Percentiles rank a stretch among this genome's conserved stretches.
Conservation (phyloP, 2,329 filamentous ascomycete species). For the Ophiostoma triangulosporum region DNA sequence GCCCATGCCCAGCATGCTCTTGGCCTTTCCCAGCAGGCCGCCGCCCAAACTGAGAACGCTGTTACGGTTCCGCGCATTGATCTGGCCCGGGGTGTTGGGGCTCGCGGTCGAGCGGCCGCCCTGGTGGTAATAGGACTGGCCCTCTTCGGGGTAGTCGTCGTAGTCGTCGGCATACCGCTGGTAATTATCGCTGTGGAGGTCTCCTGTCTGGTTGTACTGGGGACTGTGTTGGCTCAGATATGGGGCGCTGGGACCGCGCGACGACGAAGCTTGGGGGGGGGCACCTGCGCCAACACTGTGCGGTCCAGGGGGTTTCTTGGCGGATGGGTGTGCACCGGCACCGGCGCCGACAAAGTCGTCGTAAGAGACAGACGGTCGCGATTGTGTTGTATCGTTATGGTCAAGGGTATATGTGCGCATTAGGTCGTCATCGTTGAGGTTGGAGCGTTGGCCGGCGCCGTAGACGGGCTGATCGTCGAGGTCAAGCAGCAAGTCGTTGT, state of each 20-base stretch:
- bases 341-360: slow-evolving; percentile 79
- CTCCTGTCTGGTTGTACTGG: slow-evolving; percentile 63
- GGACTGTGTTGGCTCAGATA: slow-evolving; percentile 29
- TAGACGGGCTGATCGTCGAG: slow-evolving; percentile 60
- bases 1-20: slow-evolving; percentile 81
- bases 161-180: slow-evolving; percentile 80
- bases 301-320: slow-evolving; percentile 5
- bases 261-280: slow-evolving; percentile 11
- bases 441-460: slow-evolving; percentile 60
- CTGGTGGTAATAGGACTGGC: slow-evolving; percentile 71
- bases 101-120: slow-evolving; percentile 43
- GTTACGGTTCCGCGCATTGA: slow-evolving; percentile 63
- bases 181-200: slow-evolving; percentile 75
- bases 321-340: slow-evolving; percentile 30
- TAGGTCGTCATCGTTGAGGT: slow-evolving; percentile 58
- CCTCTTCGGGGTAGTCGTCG: slow-evolving; percentile 69
- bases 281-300: slow-evolving; percentile 16
- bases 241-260: slow-evolving; percentile 23
- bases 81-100: slow-evolving; percentile 26
- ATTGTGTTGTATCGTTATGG: slow-evolving; percentile 39
- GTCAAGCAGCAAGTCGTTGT: slow-evolving; percentile 58
- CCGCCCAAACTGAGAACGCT: slow-evolving; percentile 81
- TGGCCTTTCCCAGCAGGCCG: slow-evolving; percentile 73
- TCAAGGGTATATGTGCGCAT: slow-evolving; percentile 62
- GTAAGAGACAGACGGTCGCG: slow-evolving; percentile 80